Conservation (phyloP, 1,139 yeast species). For the Pichia sorboxylosa region DNA sequence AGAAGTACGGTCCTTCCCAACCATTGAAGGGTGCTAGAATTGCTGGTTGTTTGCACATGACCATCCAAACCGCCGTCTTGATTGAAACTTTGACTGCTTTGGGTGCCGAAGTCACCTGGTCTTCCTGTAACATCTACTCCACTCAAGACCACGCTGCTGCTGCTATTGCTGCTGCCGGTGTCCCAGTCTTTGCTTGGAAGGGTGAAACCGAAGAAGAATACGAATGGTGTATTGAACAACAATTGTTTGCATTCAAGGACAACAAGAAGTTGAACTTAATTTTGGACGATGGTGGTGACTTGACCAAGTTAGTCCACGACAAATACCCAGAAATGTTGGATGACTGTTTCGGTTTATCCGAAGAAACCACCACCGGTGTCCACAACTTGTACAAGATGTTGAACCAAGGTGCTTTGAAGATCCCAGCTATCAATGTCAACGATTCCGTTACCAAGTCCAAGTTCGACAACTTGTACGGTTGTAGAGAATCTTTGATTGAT, state of each 20-base stretch:
- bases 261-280: constrained; percentile 92
- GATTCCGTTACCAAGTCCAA: constrained; percentile 99
- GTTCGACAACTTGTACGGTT: constrained; percentile 99
- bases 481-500: constrained; percentile 97
- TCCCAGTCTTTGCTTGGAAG: constrained; percentile 99
- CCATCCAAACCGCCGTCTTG: constrained; percentile 98
- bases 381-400: constrained; percentile 98
- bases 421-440: constrained; percentile 98
- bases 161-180: constrained; percentile 99
- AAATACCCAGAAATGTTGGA: constrained; percentile 97
- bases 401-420: constrained; percentile 83
- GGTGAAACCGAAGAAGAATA: constrained; percentile 99
- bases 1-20: constrained; percentile 81
- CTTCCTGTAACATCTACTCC: constrained; percentile 98
- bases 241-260: constrained; percentile 96
- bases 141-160: constrained; percentile 99
- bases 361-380: constrained; percentile 99
- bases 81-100: constrained; percentile 94
- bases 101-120: constrained; percentile 99
- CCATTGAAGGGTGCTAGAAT: constrained; percentile 98
- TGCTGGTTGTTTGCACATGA: constrained; percentile 99
- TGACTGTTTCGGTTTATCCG: constrained; percentile 92
- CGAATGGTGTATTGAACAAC: constrained; percentile 99
- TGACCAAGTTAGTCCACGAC: constrained; percentile 93
- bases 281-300: constrained; percentile 99